These are phyloP conservation scores for Dendrobium huoshanense DNA, from an alignment of 106 monocot genomes.

Conservation along the genomic window DNA sequence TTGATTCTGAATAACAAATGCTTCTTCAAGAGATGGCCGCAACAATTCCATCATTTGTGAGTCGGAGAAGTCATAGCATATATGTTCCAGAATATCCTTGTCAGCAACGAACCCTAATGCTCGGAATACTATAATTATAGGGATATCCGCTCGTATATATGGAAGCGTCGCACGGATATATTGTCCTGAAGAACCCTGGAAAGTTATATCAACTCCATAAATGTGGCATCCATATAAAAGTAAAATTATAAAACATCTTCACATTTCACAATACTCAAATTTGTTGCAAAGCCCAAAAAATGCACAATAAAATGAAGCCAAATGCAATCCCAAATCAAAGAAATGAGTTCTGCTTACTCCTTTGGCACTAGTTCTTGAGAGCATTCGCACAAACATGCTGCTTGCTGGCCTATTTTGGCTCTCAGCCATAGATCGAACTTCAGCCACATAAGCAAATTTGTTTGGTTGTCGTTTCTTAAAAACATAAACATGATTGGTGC, in stretches of 20 bases:
- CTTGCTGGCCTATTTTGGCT: conserved; percentile 96
- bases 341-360: conserved; percentile 45
- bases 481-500: conserved; percentile 99
- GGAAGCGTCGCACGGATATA: conserved; percentile 97
- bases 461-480: conserved; percentile 99
- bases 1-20: conserved; percentile 99
- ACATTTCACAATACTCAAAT: not conserved
- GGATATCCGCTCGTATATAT: conserved; percentile 88
- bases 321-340: not conserved
- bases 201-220: not conserved
- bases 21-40: conserved; percentile 93
- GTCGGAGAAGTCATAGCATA: conserved; percentile 98
- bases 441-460: conserved; percentile 92
- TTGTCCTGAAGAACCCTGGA: conserved; percentile 92
- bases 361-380: conserved; percentile 91
- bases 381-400: conserved; percentile 98
- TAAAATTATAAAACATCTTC: not conserved
- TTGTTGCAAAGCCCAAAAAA: not conserved
- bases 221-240: not conserved
- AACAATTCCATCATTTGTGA: conserved; percentile 98
- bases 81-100: conserved; percentile 94
- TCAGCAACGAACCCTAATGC: conserved; percentile 99
- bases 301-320: conserved; percentile 2
- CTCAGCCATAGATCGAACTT: conserved; percentile 96
- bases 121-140: conserved; percentile 95